These are phyloP conservation scores for Cyphellophora attinorum DNA, from an alignment of 2,329 filamentous ascomycete genomes.

Conservation along the genomic window DNA sequence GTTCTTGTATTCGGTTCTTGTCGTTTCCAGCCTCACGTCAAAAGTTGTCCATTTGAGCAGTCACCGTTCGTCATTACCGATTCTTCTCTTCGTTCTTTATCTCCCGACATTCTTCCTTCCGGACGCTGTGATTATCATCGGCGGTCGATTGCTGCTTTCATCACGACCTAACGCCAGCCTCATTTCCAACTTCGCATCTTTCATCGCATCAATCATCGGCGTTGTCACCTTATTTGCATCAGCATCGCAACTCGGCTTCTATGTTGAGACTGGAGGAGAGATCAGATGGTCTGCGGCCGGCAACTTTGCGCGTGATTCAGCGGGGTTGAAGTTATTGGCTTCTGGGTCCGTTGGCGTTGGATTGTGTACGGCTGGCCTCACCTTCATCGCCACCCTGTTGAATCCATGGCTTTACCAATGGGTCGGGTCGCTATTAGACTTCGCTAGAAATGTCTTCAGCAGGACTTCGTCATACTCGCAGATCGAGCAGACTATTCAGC, in stretches of 20 bases:
- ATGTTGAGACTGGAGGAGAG: not conserved
- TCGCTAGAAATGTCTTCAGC: not conserved
- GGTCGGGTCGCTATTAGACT: not conserved
- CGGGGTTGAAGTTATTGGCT: not conserved
- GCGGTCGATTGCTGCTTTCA: not conserved
- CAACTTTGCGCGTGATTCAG: not conserved
- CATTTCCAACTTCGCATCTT: too few species aligned
- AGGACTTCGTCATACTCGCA: too few species aligned
- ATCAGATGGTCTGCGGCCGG: not conserved
- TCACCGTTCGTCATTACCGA: not conserved
- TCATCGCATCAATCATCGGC: not conserved
- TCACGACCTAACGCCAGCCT: not conserved
- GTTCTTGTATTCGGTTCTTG: not conserved
- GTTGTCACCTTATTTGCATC: not conserved
- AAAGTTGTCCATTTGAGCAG: constrained; percentile 1
- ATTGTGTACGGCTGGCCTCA: not conserved
- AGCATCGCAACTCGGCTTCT: not conserved
- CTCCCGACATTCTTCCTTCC: not conserved
- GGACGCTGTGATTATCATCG: not conserved
- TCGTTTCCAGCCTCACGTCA: not conserved
- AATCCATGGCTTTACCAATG: not conserved
- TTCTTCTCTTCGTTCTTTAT: constrained; percentile 1
- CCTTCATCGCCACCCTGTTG: not conserved
- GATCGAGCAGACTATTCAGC: too few species aligned
- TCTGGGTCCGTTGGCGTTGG: not conserved